Evolutionary conservation across 306 rosid genomes (phyloP).

Genomic region (Styphnolobium japonicum): DNA sequence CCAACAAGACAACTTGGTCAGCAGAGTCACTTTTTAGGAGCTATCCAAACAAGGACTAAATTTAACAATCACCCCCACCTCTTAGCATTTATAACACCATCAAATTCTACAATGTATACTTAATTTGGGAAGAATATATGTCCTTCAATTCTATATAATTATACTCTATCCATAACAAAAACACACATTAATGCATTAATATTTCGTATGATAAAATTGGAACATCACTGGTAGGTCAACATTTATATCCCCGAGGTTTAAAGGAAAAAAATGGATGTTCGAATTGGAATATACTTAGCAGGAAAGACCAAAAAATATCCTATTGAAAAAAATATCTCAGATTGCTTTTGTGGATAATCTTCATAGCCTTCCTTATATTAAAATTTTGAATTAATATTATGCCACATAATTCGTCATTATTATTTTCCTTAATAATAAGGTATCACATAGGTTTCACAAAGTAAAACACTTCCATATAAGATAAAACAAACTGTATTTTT

Average conservation of each 20-base stretch:
- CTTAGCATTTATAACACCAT: constrained; percentile 11
- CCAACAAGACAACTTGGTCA: constrained; percentile 12
- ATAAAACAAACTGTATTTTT: not conserved
- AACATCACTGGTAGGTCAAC: not conserved
- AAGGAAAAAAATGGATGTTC: not conserved
- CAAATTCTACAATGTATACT: constrained; percentile 5
- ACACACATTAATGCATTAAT: constrained; percentile 16
- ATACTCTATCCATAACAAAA: constrained; percentile 16
- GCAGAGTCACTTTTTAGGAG: constrained; percentile 2
- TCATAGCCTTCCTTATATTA: not conserved
- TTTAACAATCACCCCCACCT: constrained; percentile 12
- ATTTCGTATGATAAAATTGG: not conserved
- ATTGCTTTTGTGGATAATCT: constrained; percentile 1
- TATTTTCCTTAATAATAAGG: constrained; percentile 13
- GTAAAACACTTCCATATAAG: not conserved
- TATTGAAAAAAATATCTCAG: not conserved
- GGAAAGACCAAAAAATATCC: not conserved
- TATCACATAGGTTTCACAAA: not conserved
- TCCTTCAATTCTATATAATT: not conserved
- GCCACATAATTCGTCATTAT: not conserved
- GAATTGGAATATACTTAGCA: not conserved
- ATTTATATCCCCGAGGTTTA: not conserved
- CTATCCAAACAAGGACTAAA: not conserved
- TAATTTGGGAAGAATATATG: not conserved
- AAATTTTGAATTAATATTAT: not conserved